Percentiles rank a stretch among this genome's conserved stretches.
These are phyloP conservation scores for Strigomonas galati DNA, from an alignment of 208 protist species.

Conservation along the genomic window DNA sequence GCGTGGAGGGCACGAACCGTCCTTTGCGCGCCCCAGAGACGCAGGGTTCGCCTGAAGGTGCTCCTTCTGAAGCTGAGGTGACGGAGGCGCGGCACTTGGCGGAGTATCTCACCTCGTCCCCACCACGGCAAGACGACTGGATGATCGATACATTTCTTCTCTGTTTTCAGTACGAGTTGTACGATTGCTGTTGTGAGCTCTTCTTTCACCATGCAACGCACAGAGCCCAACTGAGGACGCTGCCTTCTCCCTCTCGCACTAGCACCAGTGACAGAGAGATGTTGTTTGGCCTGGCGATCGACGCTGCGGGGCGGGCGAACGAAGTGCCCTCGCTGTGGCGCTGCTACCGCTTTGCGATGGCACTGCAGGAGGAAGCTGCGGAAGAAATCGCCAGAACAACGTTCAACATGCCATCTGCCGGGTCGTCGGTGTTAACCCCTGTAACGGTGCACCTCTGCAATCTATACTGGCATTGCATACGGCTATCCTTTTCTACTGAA, in stretches of 20 bases:
- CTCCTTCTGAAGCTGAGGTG: no score
- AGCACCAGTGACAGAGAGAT: no score
- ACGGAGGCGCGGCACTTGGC: neutral
- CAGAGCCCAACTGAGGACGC: no score
- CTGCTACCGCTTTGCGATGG: conserved; percentile 9
- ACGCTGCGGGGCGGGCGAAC: conserved; percentile 20
- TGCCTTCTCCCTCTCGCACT: no score
- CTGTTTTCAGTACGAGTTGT: conserved; percentile 3
- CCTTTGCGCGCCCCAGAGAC: no score
- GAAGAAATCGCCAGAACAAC: neutral
- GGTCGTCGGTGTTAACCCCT: no score
- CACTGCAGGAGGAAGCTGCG: neutral
- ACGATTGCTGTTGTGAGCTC: conserved; percentile 9
- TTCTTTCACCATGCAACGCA: neutral
- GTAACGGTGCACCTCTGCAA: no score
- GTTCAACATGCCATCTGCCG: no score
- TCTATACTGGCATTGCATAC: no score
- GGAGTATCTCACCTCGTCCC: neutral
- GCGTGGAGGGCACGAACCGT: no score
- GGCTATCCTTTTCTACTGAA: neutral
- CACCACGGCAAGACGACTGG: conserved; percentile 5
- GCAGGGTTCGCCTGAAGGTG: no score
- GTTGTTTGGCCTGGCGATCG: conserved; percentile 25
- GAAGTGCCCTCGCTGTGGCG: conserved; percentile 20
- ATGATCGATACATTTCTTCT: neutral